Evolutionary conservation across 257 asterid genomes (phyloP), one percentile per base, ranked within the genome.

Genomic region (Primulina eburnea): DNA sequence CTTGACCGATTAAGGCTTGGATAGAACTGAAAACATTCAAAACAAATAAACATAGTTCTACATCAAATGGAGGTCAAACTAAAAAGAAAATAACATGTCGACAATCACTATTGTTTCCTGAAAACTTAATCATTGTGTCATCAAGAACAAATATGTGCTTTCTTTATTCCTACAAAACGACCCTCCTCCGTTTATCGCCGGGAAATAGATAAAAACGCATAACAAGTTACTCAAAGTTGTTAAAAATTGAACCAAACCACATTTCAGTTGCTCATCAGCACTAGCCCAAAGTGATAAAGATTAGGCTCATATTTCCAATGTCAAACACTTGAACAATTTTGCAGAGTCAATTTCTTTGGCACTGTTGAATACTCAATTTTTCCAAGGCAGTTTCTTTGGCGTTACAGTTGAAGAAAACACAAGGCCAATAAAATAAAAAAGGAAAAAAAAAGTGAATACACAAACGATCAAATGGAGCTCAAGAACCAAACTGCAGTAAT

Each of bases 1-100:
- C 96, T 88, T 57, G 99, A 94, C 61, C 99, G 88, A 67, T 94
- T 91, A 50, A 94, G 96, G 83, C 99, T 94, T 62, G 99, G 99
- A 83, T 94, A 94, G 75, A 88, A 88, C 99, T 94, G 95, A 74
- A 85, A 83, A 69, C 53, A 62, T 73, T 57, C 73, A 78, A 67
- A 66, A 71, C 26, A 28, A 78, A 69, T 55, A 37, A 68, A 21
- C 4, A 43, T 47, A 63, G 12, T 16, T 67, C 70, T 73, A 68
- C 58, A 76, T 18, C 28, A 67, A 69, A 57, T 30, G 24, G n/a
- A 76, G 11, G 28, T 37, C 12, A 37, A 24, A 73, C 34, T 20
- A 30, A 70, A 67, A 63, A 21, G 20, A 67, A 56, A 71, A 61
- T 34, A 37, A 43, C 56, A 72, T 21, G 50, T 28, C 24, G 68